phyloP scores from a whole-genome alignment of 352 stramenopile species.

The Pythium rhizo-oryzae region DNA sequence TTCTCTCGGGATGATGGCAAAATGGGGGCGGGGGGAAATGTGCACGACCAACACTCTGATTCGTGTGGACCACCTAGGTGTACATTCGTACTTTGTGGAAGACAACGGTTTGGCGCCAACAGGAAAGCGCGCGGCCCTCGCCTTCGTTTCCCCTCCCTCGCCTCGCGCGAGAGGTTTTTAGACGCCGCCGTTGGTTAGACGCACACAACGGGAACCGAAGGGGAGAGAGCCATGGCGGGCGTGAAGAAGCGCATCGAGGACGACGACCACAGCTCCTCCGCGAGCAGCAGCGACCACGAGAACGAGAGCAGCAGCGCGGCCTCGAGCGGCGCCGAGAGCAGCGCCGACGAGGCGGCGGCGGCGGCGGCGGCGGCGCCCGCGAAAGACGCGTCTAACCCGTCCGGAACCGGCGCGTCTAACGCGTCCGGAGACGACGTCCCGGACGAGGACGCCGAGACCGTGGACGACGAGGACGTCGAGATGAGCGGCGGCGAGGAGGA shows the following conservation, averaged over 20 bases:
- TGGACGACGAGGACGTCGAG: constrained; percentile 26
- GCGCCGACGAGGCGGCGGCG: constrained; percentile 7
- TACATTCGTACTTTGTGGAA: constrained; percentile 27
- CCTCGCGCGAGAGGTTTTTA: neutral
- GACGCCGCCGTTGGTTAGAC: constrained; percentile 5
- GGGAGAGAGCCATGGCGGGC: constrained; percentile 6
- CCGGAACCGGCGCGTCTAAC: constrained; percentile 7
- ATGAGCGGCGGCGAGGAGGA: constrained; percentile 37
- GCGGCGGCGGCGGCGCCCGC: neutral
- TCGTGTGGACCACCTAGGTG: neutral
- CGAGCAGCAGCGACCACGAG: constrained; percentile 22
- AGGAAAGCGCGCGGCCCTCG: constrained; percentile 14
- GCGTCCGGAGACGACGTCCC: neutral
- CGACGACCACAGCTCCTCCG: constrained; percentile 26
- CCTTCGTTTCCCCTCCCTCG: neutral
- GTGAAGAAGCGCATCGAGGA: constrained; percentile 29
- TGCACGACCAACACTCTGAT: constrained; percentile 22
- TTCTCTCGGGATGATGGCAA: neutral
- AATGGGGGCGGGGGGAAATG: constrained; percentile 4
- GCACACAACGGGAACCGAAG: no score
- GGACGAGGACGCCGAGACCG: constrained; percentile 27
- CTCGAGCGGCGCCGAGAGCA: constrained; percentile 16
- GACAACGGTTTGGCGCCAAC: constrained; percentile 26
- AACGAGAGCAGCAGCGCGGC: constrained; percentile 17
- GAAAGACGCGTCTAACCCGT: neutral